phyloP scores from a whole-genome alignment of 495 filamentous ascomycete genomes.

The Aspergillus bridgeri region DNA sequence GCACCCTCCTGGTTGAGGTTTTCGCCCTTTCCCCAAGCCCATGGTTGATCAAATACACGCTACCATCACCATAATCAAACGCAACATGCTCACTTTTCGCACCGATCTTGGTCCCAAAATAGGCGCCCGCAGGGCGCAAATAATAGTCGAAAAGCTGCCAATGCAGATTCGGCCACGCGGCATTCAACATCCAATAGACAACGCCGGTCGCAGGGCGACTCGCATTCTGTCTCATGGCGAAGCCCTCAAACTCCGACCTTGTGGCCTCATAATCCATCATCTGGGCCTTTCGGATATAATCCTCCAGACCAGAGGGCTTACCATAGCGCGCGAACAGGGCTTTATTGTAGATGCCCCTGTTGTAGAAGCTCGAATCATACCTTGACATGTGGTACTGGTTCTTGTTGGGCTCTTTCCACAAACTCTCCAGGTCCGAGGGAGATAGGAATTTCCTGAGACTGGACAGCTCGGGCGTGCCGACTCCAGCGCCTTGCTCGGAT shows the following conservation, averaged over 20 bases:
- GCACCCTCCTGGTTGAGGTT: slow-evolving; percentile 37
- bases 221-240: slow-evolving; percentile 47
- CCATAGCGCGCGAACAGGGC: slow-evolving; percentile 54
- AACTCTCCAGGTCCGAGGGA: slow-evolving; percentile 42
- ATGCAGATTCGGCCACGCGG: slow-evolving; percentile 62
- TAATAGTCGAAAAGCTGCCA: slow-evolving; percentile 69
- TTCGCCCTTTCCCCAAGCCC: slow-evolving; percentile 24
- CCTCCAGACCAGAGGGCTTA: slow-evolving; percentile 45
- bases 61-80: slow-evolving; percentile 47
- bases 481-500: slow-evolving; percentile 57
- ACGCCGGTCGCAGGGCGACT: slow-evolving; percentile 54
- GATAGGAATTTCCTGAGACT: slow-evolving; percentile 55
- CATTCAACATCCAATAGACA: slow-evolving; percentile 69
- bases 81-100: slow-evolving; percentile 53
- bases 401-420: slow-evolving; percentile 55
- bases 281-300: slow-evolving; percentile 54
- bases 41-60: slow-evolving; percentile 56
- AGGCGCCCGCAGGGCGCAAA: slow-evolving; percentile 53
- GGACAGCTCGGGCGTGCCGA: slow-evolving; percentile 56
- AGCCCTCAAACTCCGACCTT: slow-evolving; percentile 57
- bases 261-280: slow-evolving; percentile 64
- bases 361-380: slow-evolving; percentile 49
- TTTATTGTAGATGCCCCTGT: slow-evolving; percentile 54
- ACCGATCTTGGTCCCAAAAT: slow-evolving; percentile 57
- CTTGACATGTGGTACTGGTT: slow-evolving; percentile 58